A percentile compares a stretch with the other conserved stretches of the same genome.
Conservation (phyloP, 2,329 filamentous ascomycete species). For the Claviceps purpurea region DNA sequence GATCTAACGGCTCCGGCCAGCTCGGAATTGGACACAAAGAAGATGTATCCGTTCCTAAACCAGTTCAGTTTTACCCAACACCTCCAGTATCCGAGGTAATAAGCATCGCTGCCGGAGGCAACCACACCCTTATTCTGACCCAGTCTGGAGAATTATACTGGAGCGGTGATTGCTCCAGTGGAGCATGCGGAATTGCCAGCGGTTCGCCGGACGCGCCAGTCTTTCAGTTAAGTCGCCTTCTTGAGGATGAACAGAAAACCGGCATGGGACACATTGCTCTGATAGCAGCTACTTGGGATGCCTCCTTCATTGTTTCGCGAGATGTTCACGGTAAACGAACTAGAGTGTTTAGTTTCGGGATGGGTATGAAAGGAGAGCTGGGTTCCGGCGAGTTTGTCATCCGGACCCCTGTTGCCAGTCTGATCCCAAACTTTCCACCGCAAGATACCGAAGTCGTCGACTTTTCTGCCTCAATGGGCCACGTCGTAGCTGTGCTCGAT, state of each 20-base stretch:
- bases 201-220: slow-evolving; percentile 16
- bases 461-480: slow-evolving; percentile 62
- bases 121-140: slow-evolving; percentile 70
- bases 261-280: slow-evolving; percentile 20
- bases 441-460: slow-evolving; percentile 42
- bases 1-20: slow-evolving; percentile 67
- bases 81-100: slow-evolving; percentile 22
- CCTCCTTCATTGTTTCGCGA: slow-evolving; percentile 46
- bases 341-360: slow-evolving; percentile 49
- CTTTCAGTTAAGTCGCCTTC: slow-evolving; percentile 27
- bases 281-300: slow-evolving; percentile 68
- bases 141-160: slow-evolving; percentile 45
- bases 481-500: slow-evolving; percentile 59
- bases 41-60: slow-evolving; percentile 54
- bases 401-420: slow-evolving; percentile 31
- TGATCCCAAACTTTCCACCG: slow-evolving; percentile 52
- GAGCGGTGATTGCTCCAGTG: slow-evolving; percentile 45
- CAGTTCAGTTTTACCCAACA: slow-evolving; percentile 40
- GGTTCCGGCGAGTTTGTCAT: slow-evolving; percentile 45
- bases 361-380: slow-evolving; percentile 58
- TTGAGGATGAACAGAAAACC: slow-evolving; percentile 13
- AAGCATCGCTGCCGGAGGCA: slow-evolving; percentile 54
- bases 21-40: slow-evolving; percentile 58
- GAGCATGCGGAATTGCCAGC: slow-evolving; percentile 37
- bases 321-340: slow-evolving; percentile 30